Evolutionary conservation across 768 basidiomycete species (phyloP), one percentile per base, ranked within the genome.

Genomic region (Termitomyces sp.): DNA sequence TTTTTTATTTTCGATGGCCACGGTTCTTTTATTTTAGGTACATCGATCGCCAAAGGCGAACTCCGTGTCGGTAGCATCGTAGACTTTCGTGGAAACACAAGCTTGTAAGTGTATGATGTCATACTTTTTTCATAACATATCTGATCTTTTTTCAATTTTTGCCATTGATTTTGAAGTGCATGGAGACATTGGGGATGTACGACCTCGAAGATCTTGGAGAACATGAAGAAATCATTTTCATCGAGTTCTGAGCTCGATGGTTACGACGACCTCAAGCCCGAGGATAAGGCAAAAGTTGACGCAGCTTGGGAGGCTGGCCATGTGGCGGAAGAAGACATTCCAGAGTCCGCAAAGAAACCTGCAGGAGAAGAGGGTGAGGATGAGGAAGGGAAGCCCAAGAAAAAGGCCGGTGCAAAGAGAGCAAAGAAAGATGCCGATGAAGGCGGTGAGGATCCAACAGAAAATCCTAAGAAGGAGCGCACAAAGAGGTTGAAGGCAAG

Each of bases 141-240:
- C 31, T 56, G n/a, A 45, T 45, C 3, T 34, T 45, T 15, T 32
- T 12, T 20, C 40, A 10, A 31, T 32, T 34, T 50, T 50, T 50
- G 4, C 15, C 5, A 20, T 38, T 7, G 25, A 45, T 49, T 57
- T 40, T 9, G 32, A 59, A 92, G 91, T 69, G 72, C 80, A 38
- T 96, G 92, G 92, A 86, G 92, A 64, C 94, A 96, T 69, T 96
- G 93, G 93, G 94, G 94, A 20, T 96, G 94, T 70, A 81, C 83
- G 7, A 94, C 93, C 0, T 48, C 79, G 20, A 85, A 82, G 68
- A 84, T 94, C 53, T 67, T 96, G 37, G 70, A 69, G 25, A 95
- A 94, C 70, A 78, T 91, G 73, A 90, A 94, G 75, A 78, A 78
- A 12, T 72, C 76, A 3, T 81, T 89, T 63, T 77, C 79, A 1